phyloP scores from a whole-genome alignment of 2,329 filamentous ascomycete species.

The Sporothrix curviconia region DNA sequence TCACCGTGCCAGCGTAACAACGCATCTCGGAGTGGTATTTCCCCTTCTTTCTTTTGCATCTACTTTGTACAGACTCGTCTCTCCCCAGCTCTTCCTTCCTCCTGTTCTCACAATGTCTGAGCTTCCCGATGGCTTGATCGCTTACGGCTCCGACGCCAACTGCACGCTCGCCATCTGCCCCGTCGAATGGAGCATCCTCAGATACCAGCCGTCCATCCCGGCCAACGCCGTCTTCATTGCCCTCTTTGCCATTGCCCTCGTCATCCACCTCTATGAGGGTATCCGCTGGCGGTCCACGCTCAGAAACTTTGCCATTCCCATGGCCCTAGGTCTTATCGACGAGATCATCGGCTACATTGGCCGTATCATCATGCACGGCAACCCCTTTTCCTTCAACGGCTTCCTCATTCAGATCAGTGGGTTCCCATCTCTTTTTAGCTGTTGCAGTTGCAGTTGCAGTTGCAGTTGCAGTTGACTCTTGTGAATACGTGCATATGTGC shows the following conservation, averaged over 20 bases:
- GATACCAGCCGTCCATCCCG: conserved; percentile 39
- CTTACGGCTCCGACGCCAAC: conserved; percentile 42
- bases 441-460: too few relatives aligned
- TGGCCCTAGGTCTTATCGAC: conserved; percentile 49
- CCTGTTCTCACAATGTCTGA: conserved; percentile 3
- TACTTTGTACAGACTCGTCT: neutral
- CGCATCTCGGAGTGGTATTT: neutral
- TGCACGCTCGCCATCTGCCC: conserved; percentile 45
- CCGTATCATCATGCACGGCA: conserved; percentile 48
- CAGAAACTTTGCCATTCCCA: conserved; percentile 39
- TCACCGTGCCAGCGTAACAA: too few relatives aligned
- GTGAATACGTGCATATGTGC: too few relatives aligned
- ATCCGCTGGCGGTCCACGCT: conserved; percentile 39
- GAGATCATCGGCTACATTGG: conserved; percentile 59
- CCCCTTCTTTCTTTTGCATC: neutral
- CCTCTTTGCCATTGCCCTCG: conserved; percentile 42
- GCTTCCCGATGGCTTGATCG: conserved; percentile 17
- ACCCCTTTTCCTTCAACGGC: conserved; percentile 51
- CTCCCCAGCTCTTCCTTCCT: neutral
- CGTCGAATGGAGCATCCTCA: conserved; percentile 39
- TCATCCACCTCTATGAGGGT: conserved; percentile 39
- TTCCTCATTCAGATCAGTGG: conserved; percentile 61
- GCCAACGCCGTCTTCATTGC: conserved; percentile 38
- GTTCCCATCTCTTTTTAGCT: too few relatives aligned
- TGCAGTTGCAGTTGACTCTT: too few relatives aligned